Conservation (phyloP, 306 rosid genomes). For the Castanea sativa region DNA sequence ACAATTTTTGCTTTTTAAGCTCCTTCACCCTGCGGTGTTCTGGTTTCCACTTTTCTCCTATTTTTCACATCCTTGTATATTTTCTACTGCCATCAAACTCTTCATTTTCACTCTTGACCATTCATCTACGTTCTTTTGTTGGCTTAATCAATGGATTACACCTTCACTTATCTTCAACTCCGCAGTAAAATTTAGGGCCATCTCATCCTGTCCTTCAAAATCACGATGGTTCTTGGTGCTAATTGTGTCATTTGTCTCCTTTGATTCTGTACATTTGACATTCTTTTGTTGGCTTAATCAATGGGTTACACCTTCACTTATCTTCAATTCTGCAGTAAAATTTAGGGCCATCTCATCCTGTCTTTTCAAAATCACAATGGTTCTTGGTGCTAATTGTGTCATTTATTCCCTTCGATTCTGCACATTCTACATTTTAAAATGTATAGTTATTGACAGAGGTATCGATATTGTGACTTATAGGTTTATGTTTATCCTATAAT, state of each 20-base stretch:
- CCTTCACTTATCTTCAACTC: neutral
- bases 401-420: neutral
- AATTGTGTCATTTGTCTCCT: neutral
- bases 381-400: neutral
- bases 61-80: neutral
- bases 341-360: neutral
- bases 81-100: neutral
- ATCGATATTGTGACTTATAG: neutral
- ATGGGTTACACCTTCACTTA: neutral
- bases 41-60: neutral
- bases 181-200: neutral
- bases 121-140: neutral
- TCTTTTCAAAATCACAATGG: neutral
- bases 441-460: too few species aligned
- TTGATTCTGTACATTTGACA: neutral
- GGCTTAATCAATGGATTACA: neutral
- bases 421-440: neutral
- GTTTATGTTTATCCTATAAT: neutral
- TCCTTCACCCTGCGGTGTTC: neutral
- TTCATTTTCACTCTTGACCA: neutral
- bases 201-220: neutral
- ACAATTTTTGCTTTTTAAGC: neutral
- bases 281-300: neutral
- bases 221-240: neutral
- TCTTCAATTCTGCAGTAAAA: neutral